Evolutionary conservation across 192 early-diverging fungal species (phyloP).

Genomic region (Backusella mclennaniae): DNA sequence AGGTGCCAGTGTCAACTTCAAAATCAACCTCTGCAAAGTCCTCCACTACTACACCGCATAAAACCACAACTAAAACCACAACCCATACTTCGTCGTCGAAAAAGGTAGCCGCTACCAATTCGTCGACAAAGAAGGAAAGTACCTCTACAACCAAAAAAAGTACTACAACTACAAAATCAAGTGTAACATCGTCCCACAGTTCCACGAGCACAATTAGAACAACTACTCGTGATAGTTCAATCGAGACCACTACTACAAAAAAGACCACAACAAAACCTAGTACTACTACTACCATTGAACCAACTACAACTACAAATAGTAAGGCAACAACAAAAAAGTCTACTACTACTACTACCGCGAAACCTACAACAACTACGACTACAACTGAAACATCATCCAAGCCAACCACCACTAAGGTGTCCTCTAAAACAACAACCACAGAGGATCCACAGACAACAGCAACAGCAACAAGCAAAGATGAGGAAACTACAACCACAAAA

Average conservation of each 20-base stretch:
- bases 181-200: slow-evolving; percentile 4
- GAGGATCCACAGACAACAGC: background rate
- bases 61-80: background rate
- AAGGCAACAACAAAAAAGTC: background rate
- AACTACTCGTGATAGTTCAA: slow-evolving; percentile 8
- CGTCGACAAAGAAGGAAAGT: background rate
- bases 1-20: background rate
- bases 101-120: background rate
- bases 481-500: background rate
- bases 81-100: background rate
- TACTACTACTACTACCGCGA: background rate
- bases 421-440: background rate
- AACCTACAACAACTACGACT: background rate
- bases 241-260: background rate
- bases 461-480: background rate
- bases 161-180: slow-evolving; percentile 8
- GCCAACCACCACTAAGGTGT: background rate
- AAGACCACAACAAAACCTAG: background rate
- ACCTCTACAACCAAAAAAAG: background rate
- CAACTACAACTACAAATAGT: background rate
- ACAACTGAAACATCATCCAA: background rate
- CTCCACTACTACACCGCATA: background rate
- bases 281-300: background rate
- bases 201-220: background rate
- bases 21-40: background rate